A percentile compares a stretch with the other conserved stretches of the same genome.
These are phyloP conservation scores for Populus euphratica DNA, from an alignment of 345 rosid genomes.

Conservation along the genomic window DNA sequence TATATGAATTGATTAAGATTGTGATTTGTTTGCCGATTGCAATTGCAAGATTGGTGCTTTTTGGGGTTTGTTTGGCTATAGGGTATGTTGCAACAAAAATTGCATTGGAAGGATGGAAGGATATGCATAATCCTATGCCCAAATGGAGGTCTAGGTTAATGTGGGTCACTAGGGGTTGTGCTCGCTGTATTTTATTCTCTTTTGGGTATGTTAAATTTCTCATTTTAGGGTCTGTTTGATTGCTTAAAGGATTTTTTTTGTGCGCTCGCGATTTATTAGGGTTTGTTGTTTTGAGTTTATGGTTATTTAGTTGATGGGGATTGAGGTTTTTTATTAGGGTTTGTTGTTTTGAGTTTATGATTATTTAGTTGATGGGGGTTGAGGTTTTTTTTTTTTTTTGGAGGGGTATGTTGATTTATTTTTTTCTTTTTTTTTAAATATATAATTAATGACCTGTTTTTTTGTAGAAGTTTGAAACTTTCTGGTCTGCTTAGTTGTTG, in stretches of 20 bases:
- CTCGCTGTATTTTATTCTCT: slow-evolving; percentile 79
- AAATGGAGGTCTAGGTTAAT: slow-evolving; percentile 75
- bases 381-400: neutral
- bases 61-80: slow-evolving; percentile 52
- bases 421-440: neutral
- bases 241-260: neutral
- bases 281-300: neutral
- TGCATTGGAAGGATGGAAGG: slow-evolving; percentile 82
- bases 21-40: slow-evolving; percentile 70
- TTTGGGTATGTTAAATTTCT: slow-evolving; percentile 58
- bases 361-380: too few species aligned
- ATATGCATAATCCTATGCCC: slow-evolving; percentile 83
- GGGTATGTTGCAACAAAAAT: slow-evolving; percentile 73
- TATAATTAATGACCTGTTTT: too few species aligned
- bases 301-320: neutral
- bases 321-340: neutral
- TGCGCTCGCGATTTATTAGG: neutral
- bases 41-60: slow-evolving; percentile 52
- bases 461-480: neutral
- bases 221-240: neutral
- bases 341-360: neutral
- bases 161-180: slow-evolving; percentile 80
- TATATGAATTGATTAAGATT: slow-evolving; percentile 73
- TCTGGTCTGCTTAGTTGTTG: neutral
- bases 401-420: neutral